Base-by-base conservation (phyloP, 2,329 filamentous ascomycete genomes). In the Intubia oerlemansii region DNA sequence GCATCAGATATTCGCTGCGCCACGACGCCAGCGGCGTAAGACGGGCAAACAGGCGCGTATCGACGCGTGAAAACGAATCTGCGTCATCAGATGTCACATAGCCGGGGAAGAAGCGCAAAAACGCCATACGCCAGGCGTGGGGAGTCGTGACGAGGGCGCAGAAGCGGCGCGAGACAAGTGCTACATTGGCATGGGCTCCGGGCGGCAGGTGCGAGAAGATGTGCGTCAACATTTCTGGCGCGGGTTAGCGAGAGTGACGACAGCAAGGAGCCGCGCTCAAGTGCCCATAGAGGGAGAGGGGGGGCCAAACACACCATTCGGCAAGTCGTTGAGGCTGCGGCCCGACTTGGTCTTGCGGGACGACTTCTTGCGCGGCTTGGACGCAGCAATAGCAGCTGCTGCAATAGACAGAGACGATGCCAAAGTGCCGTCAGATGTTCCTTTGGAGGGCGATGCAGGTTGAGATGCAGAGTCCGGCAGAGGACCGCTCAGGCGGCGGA, bases 71-170 rank as follows among this genome's bases (percentile, higher is more conserved):
- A n/a, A n/a, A n/a, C n/a, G n/a, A n/a, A n/a, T n/a, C n/a, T n/a
- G n/a, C n/a, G n/a, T n/a, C n/a, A n/a, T n/a, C 17, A 7, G 27
- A 28, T 3, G 30, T 25, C 42, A 74, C 65, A 15, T 75, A 67
- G 2, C 78, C 82, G 0, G 80, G 80, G 41, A 95, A 98, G 52
- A 73, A 85, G 36, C 84, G 80, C 40, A 80, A 66, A 45, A 95
- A 95, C 5, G 84, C 85, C 45, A 82, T 78, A 37, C 81, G 71
- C 85, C 85, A 95, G 7, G 82, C 82, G 51, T 93, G 81, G 11
- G 84, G 80, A 2, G 79, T 85, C 5, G 81, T 92, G 32, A 95
- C 76, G 23, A 95, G 59, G 29, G 64, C 62, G 48, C 91, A 79
- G 45, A 95, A 90, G 31, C 79, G 76, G 42, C 72, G 79, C 19